phyloP scores from a whole-genome alignment of 1,139 yeast species.

The Entelexis paramagnoliae region DNA sequence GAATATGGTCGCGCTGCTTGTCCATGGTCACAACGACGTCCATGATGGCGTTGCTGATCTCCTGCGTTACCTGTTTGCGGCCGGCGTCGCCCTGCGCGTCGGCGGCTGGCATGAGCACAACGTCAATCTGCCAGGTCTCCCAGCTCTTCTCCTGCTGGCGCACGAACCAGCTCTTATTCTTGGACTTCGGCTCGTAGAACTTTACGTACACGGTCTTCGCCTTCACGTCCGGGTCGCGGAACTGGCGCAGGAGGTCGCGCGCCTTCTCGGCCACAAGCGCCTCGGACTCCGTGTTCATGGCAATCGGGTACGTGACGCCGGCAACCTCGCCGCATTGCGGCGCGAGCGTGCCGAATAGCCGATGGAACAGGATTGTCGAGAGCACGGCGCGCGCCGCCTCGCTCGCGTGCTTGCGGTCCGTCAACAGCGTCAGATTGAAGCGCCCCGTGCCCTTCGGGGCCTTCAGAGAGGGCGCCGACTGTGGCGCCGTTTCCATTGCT shows the following conservation, averaged over 20 bases:
- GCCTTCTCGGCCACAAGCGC: conserved; percentile 15
- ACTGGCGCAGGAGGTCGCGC: conserved; percentile 14
- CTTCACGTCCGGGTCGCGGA: conserved; percentile 11
- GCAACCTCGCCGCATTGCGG: conserved; percentile 42
- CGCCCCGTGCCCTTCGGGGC: not conserved
- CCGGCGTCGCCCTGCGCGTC: conserved; percentile 22
- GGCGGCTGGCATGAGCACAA: conserved; percentile 28
- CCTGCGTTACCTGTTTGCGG: conserved; percentile 9
- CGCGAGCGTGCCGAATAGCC: conserved; percentile 56
- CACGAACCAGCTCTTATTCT: conserved; percentile 36
- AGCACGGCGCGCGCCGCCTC: conserved; percentile 44
- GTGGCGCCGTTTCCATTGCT: not conserved
- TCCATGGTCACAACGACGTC: conserved; percentile 46
- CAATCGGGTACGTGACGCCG: conserved; percentile 34
- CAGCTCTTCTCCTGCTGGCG: conserved; percentile 38
- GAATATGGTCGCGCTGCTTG: conserved; percentile 53
- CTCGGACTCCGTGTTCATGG: conserved; percentile 19
- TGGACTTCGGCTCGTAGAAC: conserved; percentile 32
- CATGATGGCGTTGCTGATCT: conserved; percentile 18
- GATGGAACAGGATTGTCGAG: conserved; percentile 58
- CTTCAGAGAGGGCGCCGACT: not conserved
- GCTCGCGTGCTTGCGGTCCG: conserved; percentile 31
- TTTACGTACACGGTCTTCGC: conserved; percentile 26
- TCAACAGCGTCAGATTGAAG: conserved; percentile 27
- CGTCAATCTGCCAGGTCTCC: conserved; percentile 42